Percentiles rank a stretch among this genome's conserved stretches.
phyloP scores from a whole-genome alignment of 352 stramenopile species.

The Pythium dissotocum region DNA sequence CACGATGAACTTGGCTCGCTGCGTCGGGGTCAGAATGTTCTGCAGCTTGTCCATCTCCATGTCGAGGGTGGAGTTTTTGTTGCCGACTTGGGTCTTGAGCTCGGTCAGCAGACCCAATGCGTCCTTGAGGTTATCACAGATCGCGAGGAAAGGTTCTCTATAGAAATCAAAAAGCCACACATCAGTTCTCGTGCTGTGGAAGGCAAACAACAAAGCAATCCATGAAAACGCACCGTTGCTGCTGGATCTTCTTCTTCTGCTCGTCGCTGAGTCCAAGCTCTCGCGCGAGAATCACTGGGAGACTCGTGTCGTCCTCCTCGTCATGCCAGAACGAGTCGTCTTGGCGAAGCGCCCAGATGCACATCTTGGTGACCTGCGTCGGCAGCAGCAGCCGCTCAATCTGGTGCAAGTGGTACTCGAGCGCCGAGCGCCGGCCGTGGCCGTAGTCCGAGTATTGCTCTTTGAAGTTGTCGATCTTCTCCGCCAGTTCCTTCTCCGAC shows the following conservation, averaged over 20 bases:
- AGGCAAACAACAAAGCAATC: background rate
- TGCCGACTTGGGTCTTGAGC: conserved; percentile 84
- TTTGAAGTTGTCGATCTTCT: conserved; percentile 96
- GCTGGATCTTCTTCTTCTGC: conserved; percentile 93
- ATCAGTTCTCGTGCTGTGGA: background rate
- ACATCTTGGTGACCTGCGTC: conserved; percentile 94
- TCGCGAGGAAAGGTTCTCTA: conserved; percentile 60
- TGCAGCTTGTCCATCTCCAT: conserved; percentile 94
- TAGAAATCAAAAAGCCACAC: conserved; percentile 14
- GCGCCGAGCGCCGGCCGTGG: conserved; percentile 82
- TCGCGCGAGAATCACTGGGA: conserved; percentile 90
- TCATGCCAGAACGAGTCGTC: conserved; percentile 90
- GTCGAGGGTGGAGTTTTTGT: conserved; percentile 93
- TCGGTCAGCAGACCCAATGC: conserved; percentile 86
- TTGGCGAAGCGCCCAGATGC: conserved; percentile 90
- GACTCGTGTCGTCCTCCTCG: conserved; percentile 85
- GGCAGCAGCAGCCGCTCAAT: conserved; percentile 93
- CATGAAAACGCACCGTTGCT: conserved; percentile 65
- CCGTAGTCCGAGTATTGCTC: conserved; percentile 93
- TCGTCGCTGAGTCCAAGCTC: conserved; percentile 90
- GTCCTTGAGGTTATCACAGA: conserved; percentile 90
- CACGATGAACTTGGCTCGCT: conserved; percentile 95
- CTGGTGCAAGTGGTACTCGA: conserved; percentile 92
- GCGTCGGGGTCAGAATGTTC: conserved; percentile 92
- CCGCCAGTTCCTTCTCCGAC: conserved; percentile 87